Percentiles rank a stretch among this genome's conserved stretches.
These are phyloP conservation scores for Isabelozyma heimii DNA, from an alignment of 805 yeast genomes.

Conservation along the genomic window DNA sequence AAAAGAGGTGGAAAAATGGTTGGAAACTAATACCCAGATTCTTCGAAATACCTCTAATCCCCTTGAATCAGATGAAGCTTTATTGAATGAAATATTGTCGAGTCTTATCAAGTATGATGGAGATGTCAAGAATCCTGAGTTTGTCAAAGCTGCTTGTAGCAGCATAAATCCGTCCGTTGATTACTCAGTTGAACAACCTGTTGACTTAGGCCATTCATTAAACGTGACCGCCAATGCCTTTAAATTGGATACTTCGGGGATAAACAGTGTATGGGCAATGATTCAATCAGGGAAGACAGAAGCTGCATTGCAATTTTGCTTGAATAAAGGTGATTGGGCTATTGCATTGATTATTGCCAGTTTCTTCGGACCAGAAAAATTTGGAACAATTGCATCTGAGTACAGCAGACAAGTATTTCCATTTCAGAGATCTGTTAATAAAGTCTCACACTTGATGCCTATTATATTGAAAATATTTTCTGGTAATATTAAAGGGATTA, in stretches of 20 bases:
- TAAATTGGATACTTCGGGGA: slow-evolving; percentile 38
- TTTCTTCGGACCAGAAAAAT: slow-evolving; percentile 58
- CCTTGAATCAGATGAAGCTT: slow-evolving; percentile 17
- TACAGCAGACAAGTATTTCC: slow-evolving; percentile 50
- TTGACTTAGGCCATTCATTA: slow-evolving; percentile 11
- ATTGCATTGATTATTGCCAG: slow-evolving; percentile 72
- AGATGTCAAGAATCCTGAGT: slow-evolving; percentile 21
- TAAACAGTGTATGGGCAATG: slow-evolving; percentile 29
- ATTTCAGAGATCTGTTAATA: slow-evolving; percentile 37
- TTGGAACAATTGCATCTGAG: slow-evolving; percentile 56
- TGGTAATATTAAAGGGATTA: slow-evolving; percentile 56
- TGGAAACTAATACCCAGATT: slow-evolving; percentile 22
- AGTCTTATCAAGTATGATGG: slow-evolving; percentile 30
- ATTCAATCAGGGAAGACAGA: slow-evolving; percentile 64
- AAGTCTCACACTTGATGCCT: slow-evolving; percentile 47
- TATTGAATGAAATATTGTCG: slow-evolving; percentile 30
- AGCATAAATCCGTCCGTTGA: slow-evolving; percentile 44
- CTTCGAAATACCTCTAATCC: slow-evolving; percentile 7
- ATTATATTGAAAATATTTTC: slow-evolving; percentile 60
- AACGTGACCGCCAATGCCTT: slow-evolving; percentile 32
- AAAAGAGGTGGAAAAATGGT: slow-evolving; percentile 70
- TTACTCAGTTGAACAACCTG: slow-evolving; percentile 10
- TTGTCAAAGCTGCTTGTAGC: slow-evolving; percentile 29
- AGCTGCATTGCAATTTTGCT: slow-evolving; percentile 61
- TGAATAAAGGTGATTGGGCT: slow-evolving; percentile 70